phyloP scores from a whole-genome alignment of 2,329 filamentous ascomycete species.

The Ophiocordyceps camponoti-leonardi region DNA sequence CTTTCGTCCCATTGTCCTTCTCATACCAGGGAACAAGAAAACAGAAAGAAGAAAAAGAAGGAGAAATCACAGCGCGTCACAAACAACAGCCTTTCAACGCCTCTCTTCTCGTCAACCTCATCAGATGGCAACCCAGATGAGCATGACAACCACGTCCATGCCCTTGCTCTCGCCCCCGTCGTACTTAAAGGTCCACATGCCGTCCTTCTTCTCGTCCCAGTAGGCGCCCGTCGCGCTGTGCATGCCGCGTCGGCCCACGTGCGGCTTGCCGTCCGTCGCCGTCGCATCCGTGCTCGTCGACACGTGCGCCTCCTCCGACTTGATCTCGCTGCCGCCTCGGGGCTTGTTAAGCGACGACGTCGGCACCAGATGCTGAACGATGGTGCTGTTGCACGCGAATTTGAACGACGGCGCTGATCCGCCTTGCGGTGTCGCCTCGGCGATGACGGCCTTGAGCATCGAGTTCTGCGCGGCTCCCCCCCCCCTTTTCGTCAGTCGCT shows the following conservation, averaged over 20 bases:
- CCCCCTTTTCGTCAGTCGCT: too few relatives aligned
- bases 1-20: neutral
- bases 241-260: constrained; percentile 76
- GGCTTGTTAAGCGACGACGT: constrained; percentile 47
- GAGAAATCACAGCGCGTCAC: too few relatives aligned
- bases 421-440: constrained; percentile 46
- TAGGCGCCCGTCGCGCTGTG: constrained; percentile 72
- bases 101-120: neutral
- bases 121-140: constrained; percentile 63
- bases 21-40: too few relatives aligned
- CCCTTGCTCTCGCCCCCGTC: constrained; percentile 51
- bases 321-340: constrained; percentile 29
- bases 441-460: constrained; percentile 62
- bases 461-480: constrained; percentile 44
- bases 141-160: constrained; percentile 52
- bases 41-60: too few relatives aligned
- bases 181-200: constrained; percentile 81
- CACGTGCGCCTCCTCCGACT: constrained; percentile 32
- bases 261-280: constrained; percentile 47
- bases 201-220: constrained; percentile 83
- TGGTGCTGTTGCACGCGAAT: constrained; percentile 94
- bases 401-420: constrained; percentile 56
- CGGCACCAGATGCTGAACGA: constrained; percentile 79
- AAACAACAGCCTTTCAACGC: neutral
- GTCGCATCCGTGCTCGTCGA: constrained; percentile 36